Evolutionary conservation across 257 asterid species (phyloP), one percentile per base, ranked within the genome.

Genomic region (Gardenia jasminoides): DNA sequence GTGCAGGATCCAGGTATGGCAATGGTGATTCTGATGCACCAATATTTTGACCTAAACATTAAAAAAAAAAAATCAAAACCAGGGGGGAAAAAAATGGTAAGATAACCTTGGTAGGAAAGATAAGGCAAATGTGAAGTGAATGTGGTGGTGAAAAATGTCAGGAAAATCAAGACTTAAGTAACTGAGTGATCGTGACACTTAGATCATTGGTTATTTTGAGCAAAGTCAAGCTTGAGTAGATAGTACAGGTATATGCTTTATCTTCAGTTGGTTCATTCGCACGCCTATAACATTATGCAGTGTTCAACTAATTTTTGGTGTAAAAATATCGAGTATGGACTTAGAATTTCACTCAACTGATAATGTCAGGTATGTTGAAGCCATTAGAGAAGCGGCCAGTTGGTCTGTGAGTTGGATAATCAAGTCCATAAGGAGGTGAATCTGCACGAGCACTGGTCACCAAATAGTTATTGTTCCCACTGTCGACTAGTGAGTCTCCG

Each of bases 1-100:
- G 91, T 66, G 75, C 71, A 0, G 97, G 97, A 28, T 90, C 85
- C 85, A 93, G 79, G 86, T 93, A 91, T 64, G 97, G 95, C 78
- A 88, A 30, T 59, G 97, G 90, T 66, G 95, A 71, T 79, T 91
- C 92, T n/a, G 75, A 48, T 77, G 85, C 82, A 20, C 97, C 97
- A 84, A 93, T 82, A 5, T 67, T 28, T 69, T 93, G 90, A 81
- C 97, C 97, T 91, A 80, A 74, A 54, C 13, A 16, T 33, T 20
- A 12, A 26, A 66, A 44, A 80, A 56, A 72, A 6, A 33, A 41
- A 20, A 15, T 24, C 54, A 44, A 22, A 22, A 52, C 13, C 47
- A 13, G 39, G 39, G 3, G 3, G 3, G 3, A 36, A 36, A 1
- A 17, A 54, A 46, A 36, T 7, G 62, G 28, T 6, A 74, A 41